These are phyloP conservation scores for Metschnikowia shivogae DNA, from an alignment of 805 yeast species.

Conservation along the genomic window DNA sequence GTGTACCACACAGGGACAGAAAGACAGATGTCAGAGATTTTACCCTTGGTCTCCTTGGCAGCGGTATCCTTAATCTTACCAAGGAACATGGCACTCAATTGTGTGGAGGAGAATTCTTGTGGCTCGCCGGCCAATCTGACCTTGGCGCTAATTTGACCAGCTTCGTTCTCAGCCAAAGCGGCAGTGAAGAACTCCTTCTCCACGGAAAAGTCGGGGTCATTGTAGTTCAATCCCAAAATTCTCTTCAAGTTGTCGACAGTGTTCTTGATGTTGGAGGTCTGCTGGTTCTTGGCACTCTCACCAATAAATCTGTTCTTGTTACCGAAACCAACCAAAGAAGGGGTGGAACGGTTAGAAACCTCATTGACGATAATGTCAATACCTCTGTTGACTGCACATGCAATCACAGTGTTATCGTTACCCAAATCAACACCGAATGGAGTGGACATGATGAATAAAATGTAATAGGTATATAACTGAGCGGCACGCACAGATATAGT, in stretches of 20 bases:
- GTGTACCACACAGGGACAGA: conserved; percentile 98
- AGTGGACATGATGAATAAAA: conserved; percentile 58
- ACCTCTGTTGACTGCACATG: conserved; percentile 96
- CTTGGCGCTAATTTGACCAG: conserved; percentile 78
- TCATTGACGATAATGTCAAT: conserved; percentile 97
- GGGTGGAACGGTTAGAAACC: conserved; percentile 96
- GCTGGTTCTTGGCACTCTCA: conserved; percentile 94
- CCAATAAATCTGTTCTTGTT: conserved; percentile 86
- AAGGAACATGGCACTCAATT: conserved; percentile 91
- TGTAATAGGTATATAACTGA: background rate
- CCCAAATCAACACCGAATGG: conserved; percentile 99
- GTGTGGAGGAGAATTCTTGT: conserved; percentile 78
- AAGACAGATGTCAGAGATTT: conserved; percentile 81
- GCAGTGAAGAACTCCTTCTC: conserved; percentile 76
- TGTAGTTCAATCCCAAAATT: conserved; percentile 71
- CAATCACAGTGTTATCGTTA: conserved; percentile 88
- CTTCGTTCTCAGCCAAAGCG: conserved; percentile 62
- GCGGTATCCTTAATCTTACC: conserved; percentile 84
- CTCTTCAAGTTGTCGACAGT: conserved; percentile 95
- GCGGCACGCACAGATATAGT: conserved; percentile 1
- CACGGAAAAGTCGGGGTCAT: conserved; percentile 69
- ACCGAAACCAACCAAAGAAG: conserved; percentile 88
- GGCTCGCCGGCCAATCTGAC: conserved; percentile 80
- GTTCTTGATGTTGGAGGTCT: conserved; percentile 93
- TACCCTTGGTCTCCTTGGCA: conserved; percentile 74